These are phyloP conservation scores for Ogataea paradorogensis DNA, from an alignment of 805 yeast genomes.

Conservation along the genomic window DNA sequence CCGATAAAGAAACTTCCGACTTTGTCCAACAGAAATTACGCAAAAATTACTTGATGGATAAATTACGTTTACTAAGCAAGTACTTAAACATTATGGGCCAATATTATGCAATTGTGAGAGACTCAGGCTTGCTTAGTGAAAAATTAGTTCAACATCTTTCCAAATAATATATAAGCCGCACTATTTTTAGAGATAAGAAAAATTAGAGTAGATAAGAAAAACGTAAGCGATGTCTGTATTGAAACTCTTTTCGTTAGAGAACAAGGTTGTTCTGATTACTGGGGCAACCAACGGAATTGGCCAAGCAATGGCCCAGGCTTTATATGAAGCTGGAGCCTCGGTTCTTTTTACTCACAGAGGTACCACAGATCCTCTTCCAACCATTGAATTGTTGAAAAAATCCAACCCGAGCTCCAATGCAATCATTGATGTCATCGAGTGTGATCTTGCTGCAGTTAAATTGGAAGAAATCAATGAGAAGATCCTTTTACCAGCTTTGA, in stretches of 20 bases:
- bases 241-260: slow-evolving; percentile 36
- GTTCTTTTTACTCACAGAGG: slow-evolving; percentile 38
- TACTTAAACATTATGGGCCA: slow-evolving; percentile 21
- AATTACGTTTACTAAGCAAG: slow-evolving; percentile 18
- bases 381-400: slow-evolving; percentile 27
- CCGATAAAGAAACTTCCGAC: slow-evolving; percentile 3
- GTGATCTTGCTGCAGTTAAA: slow-evolving; percentile 28
- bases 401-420: slow-evolving; percentile 29
- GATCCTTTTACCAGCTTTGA: slow-evolving; percentile 32
- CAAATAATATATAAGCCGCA: background rate
- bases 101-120: slow-evolving; percentile 19
- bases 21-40: slow-evolving; percentile 8
- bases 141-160: slow-evolving; percentile 15
- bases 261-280: slow-evolving; percentile 42
- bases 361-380: slow-evolving; percentile 28
- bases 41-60: slow-evolving; percentile 16
- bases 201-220: background rate
- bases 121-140: slow-evolving; percentile 1
- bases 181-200: background rate
- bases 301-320: slow-evolving; percentile 46
- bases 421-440: slow-evolving; percentile 25
- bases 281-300: slow-evolving; percentile 61
- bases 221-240: background rate
- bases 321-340: slow-evolving; percentile 49
- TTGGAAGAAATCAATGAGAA: slow-evolving; percentile 29